These are phyloP conservation scores for Fragilariopsis cylindrus DNA, from an alignment of 108 stramenopile genomes.

Conservation along the genomic window DNA sequence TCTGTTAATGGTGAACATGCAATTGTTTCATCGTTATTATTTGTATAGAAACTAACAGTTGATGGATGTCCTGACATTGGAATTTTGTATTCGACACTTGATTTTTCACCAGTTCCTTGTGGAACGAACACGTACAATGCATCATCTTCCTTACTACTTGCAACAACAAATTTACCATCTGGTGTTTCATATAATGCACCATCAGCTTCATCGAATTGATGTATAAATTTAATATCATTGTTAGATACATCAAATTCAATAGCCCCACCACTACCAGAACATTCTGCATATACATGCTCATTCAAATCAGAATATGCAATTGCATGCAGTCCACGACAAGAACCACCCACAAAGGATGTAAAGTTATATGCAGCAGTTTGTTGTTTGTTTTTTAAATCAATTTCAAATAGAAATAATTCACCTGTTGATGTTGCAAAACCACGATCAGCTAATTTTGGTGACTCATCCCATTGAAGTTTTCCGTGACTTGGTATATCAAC, in stretches of 20 bases:
- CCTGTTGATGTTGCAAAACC: constrained; percentile 25
- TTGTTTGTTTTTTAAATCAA: constrained; percentile 8
- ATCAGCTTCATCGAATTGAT: constrained; percentile 12
- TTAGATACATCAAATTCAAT: constrained; percentile 26
- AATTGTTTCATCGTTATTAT: constrained; percentile 8
- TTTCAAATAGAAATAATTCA: constrained; percentile 17
- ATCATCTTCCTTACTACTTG: constrained; percentile 10
- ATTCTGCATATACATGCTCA: constrained; percentile 22
- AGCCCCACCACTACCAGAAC: constrained; percentile 17
- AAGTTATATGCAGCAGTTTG: not conserved
- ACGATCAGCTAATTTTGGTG: constrained; percentile 8
- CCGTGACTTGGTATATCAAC: constrained; percentile 10
- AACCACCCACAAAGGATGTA: not conserved
- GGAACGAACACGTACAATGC: constrained; percentile 18
- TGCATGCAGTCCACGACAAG: constrained; percentile 10
- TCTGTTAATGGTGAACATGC: constrained; percentile 26
- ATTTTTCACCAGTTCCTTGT: constrained; percentile 9
- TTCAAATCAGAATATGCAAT: constrained; percentile 23
- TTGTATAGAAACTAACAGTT: constrained; percentile 9
- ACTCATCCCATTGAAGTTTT: constrained; percentile 32
- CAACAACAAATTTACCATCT: constrained; percentile 18
- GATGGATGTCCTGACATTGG: constrained; percentile 15
- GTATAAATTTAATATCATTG: constrained; percentile 2
- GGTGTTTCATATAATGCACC: constrained; percentile 29
- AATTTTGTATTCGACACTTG: not conserved